These are phyloP conservation scores for Triadica sebifera DNA, from an alignment of 345 rosid genomes.

Conservation along the genomic window DNA sequence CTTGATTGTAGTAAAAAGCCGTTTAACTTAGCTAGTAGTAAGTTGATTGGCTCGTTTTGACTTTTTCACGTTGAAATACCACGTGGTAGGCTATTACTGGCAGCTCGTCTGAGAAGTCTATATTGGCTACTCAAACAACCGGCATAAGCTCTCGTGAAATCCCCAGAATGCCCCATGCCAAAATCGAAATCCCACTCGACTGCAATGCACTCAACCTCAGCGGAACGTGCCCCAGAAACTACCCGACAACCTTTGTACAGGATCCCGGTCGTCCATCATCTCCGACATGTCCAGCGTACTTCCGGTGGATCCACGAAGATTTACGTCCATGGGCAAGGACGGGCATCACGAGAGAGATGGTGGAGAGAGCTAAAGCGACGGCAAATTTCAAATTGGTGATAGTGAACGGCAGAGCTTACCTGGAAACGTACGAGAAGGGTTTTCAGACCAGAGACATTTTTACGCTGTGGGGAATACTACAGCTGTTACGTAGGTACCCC, in stretches of 20 bases:
- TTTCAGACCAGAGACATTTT: slow-evolving; percentile 29
- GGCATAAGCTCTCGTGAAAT: background rate
- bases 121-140: background rate
- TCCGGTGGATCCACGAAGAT: slow-evolving; percentile 33
- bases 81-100: no score
- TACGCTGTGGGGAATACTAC: slow-evolving; percentile 32
- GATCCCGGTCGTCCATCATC: slow-evolving; percentile 17
- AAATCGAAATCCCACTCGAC: slow-evolving; percentile 43
- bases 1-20: background rate
- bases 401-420: slow-evolving; percentile 22
- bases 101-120: slow-evolving; percentile 8
- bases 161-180: slow-evolving; percentile 21
- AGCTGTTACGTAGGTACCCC: slow-evolving; percentile 30
- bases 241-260: slow-evolving; percentile 28
- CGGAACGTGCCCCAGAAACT: slow-evolving; percentile 40
- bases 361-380: slow-evolving; percentile 16
- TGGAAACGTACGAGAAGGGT: slow-evolving; percentile 17
- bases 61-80: slow-evolving; percentile 9
- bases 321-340: slow-evolving; percentile 30
- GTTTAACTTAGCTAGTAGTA: no score
- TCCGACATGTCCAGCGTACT: slow-evolving; percentile 20
- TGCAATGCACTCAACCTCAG: slow-evolving; percentile 37
- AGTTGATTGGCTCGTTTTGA: no score
- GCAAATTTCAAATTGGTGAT: slow-evolving; percentile 24
- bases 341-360: slow-evolving; percentile 24